Conservation (phyloP, 768 basidiomycete genomes). For the Cystobasidium onofrii region DNA sequence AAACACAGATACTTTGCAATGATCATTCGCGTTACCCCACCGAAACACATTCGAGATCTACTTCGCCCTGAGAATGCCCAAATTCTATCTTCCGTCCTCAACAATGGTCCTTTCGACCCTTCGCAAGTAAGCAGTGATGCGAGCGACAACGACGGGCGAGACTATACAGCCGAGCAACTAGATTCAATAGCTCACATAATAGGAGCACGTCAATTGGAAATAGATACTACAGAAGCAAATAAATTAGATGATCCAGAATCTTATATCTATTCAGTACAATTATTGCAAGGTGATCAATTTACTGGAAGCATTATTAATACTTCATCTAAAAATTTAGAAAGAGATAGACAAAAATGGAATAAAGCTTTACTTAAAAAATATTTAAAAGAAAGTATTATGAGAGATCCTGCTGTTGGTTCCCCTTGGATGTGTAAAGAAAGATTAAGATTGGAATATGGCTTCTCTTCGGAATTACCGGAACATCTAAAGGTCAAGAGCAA, state of each 20-base stretch:
- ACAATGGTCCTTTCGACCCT: neutral
- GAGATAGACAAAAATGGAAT: constrained; percentile 89
- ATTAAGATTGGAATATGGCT: constrained; percentile 75
- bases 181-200: constrained; percentile 49
- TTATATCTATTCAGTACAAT: constrained; percentile 80
- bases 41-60: constrained; percentile 28
- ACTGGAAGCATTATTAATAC: constrained; percentile 53
- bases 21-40: constrained; percentile 66
- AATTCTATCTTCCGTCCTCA: neutral
- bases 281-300: constrained; percentile 49
- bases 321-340: constrained; percentile 74
- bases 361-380: constrained; percentile 95
- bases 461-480: constrained; percentile 76
- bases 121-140: neutral
- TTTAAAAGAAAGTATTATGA: constrained; percentile 87
- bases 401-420: constrained; percentile 81
- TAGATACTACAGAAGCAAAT: constrained; percentile 62
- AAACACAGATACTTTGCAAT: constrained; percentile 49
- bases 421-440: constrained; percentile 89
- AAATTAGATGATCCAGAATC: constrained; percentile 65
- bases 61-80: constrained; percentile 3
- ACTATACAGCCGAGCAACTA: constrained; percentile 30
- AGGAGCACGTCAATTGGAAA: constrained; percentile 61
- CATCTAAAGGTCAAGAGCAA: constrained; percentile 71
- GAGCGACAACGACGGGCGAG: constrained; percentile 7